A percentile compares a stretch with the other conserved stretches of the same genome.
Conservation (phyloP, 805 yeast species). For the Maudiozyma saulgeensis region DNA sequence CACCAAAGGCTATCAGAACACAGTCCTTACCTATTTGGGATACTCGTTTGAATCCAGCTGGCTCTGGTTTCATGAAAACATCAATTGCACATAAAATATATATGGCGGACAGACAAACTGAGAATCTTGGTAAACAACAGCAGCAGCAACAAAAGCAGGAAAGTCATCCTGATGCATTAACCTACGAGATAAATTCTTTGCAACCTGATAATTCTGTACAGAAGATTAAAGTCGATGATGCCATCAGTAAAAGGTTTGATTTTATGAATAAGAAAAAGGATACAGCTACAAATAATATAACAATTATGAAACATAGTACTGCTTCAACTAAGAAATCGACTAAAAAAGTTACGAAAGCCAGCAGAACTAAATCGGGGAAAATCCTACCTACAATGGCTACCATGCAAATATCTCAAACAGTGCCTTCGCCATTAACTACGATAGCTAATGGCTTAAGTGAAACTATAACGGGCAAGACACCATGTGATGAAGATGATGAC, state of each 20-base stretch:
- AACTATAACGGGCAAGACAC: background rate
- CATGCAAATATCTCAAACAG: background rate
- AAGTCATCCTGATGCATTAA: background rate
- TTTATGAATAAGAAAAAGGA: conserved; percentile 23
- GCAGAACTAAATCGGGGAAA: conserved; percentile 1
- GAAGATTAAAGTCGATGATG: conserved; percentile 21
- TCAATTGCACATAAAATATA: conserved; percentile 29
- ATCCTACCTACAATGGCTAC: conserved; percentile 2
- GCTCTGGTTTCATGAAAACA: conserved; percentile 14
- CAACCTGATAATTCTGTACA: conserved; percentile 22
- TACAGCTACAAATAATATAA: background rate
- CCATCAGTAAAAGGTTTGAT: conserved; percentile 28
- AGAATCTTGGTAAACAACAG: conserved; percentile 7
- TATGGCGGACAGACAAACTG: conserved; percentile 26
- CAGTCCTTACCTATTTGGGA: conserved; percentile 36
- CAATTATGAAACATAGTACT: background rate
- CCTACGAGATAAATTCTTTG: conserved; percentile 18
- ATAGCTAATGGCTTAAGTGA: background rate
- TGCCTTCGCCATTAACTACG: background rate
- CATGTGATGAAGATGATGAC: background rate
- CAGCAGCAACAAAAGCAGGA: background rate
- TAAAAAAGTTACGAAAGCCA: conserved; percentile 2
- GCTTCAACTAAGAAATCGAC: background rate
- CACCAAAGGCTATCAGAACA: conserved; percentile 39
- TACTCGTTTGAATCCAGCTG: conserved; percentile 8